Evolutionary conservation across 2,329 filamentous ascomycete genomes (phyloP).

Genomic region (Fusarium coffeatum): DNA sequence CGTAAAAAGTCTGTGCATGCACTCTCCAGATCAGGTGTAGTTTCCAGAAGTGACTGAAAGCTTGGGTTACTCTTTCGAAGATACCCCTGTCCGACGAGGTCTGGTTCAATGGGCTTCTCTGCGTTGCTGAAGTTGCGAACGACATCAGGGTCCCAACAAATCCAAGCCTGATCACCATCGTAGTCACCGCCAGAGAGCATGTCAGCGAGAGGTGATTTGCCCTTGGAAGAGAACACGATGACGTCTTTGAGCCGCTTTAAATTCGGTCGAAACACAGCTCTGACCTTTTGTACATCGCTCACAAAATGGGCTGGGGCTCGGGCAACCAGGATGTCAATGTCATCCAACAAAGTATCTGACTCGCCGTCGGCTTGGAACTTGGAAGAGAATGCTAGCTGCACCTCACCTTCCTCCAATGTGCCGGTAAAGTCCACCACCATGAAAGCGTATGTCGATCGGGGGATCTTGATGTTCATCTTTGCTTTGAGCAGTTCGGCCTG

Average conservation of each 20-base stretch:
- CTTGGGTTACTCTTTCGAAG: conserved; percentile 61
- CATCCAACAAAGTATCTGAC: conserved; percentile 65
- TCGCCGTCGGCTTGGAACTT: conserved; percentile 68
- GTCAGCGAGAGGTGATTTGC: conserved; percentile 71
- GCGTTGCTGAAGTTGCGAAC: conserved; percentile 75
- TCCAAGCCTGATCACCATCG: conserved; percentile 82
- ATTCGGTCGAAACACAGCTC: conserved; percentile 66
- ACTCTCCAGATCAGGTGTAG: conserved; percentile 46
- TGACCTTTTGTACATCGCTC: conserved; percentile 79
- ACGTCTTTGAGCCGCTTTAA: conserved; percentile 80
- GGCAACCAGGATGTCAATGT: conserved; percentile 72
- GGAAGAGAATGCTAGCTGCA: conserved; percentile 76
- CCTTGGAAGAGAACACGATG: conserved; percentile 77
- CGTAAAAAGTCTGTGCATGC: conserved; percentile 60
- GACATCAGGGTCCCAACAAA: conserved; percentile 77
- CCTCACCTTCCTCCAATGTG: conserved; percentile 70
- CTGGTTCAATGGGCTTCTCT: conserved; percentile 45
- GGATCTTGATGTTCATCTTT: conserved; percentile 70
- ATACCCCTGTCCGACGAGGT: conserved; percentile 60
- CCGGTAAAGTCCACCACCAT: conserved; percentile 77
- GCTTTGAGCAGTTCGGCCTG: conserved; percentile 66
- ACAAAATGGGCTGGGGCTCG: conserved; percentile 75
- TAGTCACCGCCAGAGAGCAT: conserved; percentile 84
- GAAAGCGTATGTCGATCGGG: conserved; percentile 69
- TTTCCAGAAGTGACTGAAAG: conserved; percentile 57